Conservation (phyloP, 768 basidiomycete species). For the Epithele typhae region DNA sequence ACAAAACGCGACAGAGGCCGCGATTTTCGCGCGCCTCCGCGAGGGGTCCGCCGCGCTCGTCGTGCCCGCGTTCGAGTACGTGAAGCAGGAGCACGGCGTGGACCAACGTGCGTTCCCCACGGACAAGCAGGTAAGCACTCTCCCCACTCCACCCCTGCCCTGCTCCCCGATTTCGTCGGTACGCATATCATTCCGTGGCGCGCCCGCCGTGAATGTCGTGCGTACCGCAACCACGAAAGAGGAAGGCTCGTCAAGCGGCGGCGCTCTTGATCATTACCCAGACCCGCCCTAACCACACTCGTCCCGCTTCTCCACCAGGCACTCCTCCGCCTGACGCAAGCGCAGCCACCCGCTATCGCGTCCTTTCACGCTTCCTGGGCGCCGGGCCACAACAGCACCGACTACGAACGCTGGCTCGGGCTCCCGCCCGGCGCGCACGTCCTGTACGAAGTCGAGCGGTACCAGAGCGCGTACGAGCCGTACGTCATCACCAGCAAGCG, state of each 20-base stretch:
- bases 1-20: not conserved
- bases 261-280: too few relatives aligned
- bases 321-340: constrained; percentile 54
- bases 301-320: constrained; percentile 28
- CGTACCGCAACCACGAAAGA: too few relatives aligned
- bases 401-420: constrained; percentile 61
- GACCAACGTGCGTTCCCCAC: constrained; percentile 58
- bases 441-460: constrained; percentile 70
- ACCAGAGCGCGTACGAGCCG: constrained; percentile 85
- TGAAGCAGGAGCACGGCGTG: constrained; percentile 57
- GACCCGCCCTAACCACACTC: too few relatives aligned
- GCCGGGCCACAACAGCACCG: constrained; percentile 76
- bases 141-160: too few relatives aligned
- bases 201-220: too few relatives aligned
- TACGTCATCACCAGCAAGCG: constrained; percentile 76
- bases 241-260: too few relatives aligned
- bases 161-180: too few relatives aligned
- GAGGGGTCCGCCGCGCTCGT: constrained; percentile 70
- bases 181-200: too few relatives aligned
- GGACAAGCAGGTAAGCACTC: constrained; percentile 55
- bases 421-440: constrained; percentile 53
- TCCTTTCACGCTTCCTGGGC: constrained; percentile 81
- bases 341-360: constrained; percentile 42
- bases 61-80: constrained; percentile 82
- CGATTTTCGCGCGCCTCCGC: constrained; percentile 35